A percentile compares a stretch with the other conserved stretches of the same genome.
Conservation (phyloP, 2,329 filamentous ascomycete genomes). For the Zelopaecilomyces penicillatus region DNA sequence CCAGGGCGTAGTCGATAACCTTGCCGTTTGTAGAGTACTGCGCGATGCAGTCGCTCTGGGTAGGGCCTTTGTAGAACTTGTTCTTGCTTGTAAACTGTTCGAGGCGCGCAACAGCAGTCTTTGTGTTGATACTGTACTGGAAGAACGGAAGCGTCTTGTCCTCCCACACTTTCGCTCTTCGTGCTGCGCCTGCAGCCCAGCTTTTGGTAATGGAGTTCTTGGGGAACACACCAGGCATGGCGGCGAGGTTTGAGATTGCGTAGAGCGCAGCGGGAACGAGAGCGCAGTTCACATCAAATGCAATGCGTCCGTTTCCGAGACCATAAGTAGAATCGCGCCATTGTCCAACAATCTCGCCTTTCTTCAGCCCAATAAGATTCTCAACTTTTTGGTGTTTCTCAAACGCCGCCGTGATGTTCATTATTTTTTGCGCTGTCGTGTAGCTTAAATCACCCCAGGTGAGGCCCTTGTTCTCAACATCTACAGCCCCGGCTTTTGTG, state of each 20-base stretch:
- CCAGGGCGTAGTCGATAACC: constrained; percentile 46
- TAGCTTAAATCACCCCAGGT: constrained; percentile 44
- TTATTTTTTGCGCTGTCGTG: constrained; percentile 48
- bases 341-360: constrained; percentile 46
- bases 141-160: constrained; percentile 52
- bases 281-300: constrained; percentile 57
- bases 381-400: constrained; percentile 38
- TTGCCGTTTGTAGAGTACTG: constrained; percentile 23
- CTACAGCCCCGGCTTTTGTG: constrained; percentile 31
- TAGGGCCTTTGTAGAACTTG: constrained; percentile 35
- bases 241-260: constrained; percentile 45
- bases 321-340: constrained; percentile 56
- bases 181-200: constrained; percentile 37
- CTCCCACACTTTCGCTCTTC: constrained; percentile 54
- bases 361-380: constrained; percentile 51
- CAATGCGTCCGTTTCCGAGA: constrained; percentile 53
- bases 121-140: constrained; percentile 30
- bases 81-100: constrained; percentile 34
- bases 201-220: constrained; percentile 25
- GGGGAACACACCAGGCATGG: constrained; percentile 39
- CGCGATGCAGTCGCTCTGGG: constrained; percentile 31
- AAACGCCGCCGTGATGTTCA: constrained; percentile 47
- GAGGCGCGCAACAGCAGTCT: constrained; percentile 38
- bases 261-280: constrained; percentile 53
- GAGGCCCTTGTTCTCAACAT: constrained; percentile 42